Conservation (phyloP, 345 rosid genomes). For the Acer campestre region DNA sequence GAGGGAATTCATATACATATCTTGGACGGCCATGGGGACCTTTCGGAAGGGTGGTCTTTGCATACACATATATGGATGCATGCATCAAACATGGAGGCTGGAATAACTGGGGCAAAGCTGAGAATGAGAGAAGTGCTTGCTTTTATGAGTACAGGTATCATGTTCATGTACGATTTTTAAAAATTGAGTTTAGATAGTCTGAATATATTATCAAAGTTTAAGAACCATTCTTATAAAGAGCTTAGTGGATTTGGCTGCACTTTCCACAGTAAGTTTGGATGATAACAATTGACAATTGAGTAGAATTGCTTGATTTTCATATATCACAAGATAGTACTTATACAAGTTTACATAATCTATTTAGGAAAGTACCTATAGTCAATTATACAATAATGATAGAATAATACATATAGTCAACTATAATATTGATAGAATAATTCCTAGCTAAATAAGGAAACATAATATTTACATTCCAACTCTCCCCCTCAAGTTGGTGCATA, state of each 20-base stretch:
- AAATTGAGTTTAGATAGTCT: neutral
- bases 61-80: slow-evolving; percentile 78
- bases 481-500: too few relatives aligned
- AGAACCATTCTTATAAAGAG: neutral
- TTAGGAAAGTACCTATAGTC: too few relatives aligned
- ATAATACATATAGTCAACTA: too few relatives aligned
- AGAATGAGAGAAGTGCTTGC: slow-evolving; percentile 96
- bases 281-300: neutral
- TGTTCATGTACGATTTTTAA: neutral
- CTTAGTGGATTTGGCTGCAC: neutral
- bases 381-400: too few relatives aligned
- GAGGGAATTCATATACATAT: slow-evolving; percentile 55
- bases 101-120: slow-evolving; percentile 89
- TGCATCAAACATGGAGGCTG: slow-evolving; percentile 74
- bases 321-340: too few relatives aligned
- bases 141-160: slow-evolving; percentile 87
- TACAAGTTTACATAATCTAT: too few relatives aligned
- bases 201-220: neutral
- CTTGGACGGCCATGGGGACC: slow-evolving; percentile 99
- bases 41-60: slow-evolving; percentile 88
- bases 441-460: too few relatives aligned
- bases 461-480: too few relatives aligned
- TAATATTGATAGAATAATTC: too few relatives aligned
- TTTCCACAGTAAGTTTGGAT: neutral
- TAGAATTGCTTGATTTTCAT: too few relatives aligned